These are phyloP conservation scores for Sugiyamaella qingdaonensis DNA, from an alignment of 805 yeast species.

Conservation along the genomic window DNA sequence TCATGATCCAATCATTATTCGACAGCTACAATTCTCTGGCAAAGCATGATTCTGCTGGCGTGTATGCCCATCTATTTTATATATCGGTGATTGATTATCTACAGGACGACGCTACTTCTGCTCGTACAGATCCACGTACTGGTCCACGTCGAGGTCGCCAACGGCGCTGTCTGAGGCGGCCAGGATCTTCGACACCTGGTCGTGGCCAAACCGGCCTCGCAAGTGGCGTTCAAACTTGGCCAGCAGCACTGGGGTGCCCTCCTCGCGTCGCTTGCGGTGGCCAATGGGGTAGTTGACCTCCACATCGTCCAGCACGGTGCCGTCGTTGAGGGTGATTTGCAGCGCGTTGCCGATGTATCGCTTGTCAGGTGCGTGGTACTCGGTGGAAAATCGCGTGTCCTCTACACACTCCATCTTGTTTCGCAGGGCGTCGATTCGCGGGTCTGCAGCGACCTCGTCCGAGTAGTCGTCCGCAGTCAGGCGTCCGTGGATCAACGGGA, in stretches of 20 bases:
- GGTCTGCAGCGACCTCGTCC: constrained; percentile 48
- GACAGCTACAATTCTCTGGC: too few species aligned
- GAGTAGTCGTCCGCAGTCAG: constrained; percentile 56
- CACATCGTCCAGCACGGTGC: constrained; percentile 49
- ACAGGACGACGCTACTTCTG: constrained; percentile 21
- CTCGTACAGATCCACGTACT: constrained; percentile 43
- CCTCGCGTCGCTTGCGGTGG: constrained; percentile 54
- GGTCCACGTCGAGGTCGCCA: constrained; percentile 43
- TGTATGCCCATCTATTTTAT: background rate
- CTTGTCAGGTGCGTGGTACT: constrained; percentile 54
- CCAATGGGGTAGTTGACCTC: constrained; percentile 56
- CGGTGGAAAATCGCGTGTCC: constrained; percentile 45
- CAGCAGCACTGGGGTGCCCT: constrained; percentile 52
- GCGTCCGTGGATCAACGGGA: constrained; percentile 52
- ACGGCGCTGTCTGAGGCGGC: constrained; percentile 33
- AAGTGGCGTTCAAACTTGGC: constrained; percentile 51
- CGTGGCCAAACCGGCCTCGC: constrained; percentile 40
- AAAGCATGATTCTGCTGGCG: too few species aligned
- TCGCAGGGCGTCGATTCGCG: constrained; percentile 50
- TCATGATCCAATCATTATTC: too few species aligned
- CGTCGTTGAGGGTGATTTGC: constrained; percentile 49
- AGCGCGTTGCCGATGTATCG: constrained; percentile 56
- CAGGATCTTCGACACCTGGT: constrained; percentile 39
- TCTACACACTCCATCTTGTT: constrained; percentile 52
- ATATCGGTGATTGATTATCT: background rate